Conservation (phyloP, 345 rosid species). For the Syzygium aromaticum region DNA sequence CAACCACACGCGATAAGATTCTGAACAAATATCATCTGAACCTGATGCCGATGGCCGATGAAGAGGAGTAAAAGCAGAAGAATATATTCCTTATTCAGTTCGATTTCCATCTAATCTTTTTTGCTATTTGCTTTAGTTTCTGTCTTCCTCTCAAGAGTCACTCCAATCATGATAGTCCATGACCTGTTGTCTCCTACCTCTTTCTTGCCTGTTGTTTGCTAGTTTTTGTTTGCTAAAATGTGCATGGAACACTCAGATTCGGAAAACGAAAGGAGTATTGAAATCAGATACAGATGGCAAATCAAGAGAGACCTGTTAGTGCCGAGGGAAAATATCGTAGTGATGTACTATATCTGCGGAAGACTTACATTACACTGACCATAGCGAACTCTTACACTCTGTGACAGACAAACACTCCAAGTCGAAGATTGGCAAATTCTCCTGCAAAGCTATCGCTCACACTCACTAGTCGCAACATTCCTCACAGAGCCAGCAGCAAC, state of each 20-base stretch:
- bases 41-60: background rate
- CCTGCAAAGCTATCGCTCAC: background rate
- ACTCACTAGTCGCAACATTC: background rate
- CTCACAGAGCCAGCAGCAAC: constrained; percentile 5
- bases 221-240: background rate
- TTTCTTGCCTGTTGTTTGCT: background rate
- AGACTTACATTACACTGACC: background rate
- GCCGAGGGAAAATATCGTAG: background rate
- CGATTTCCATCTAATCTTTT: background rate
- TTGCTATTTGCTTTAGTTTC: background rate
- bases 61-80: background rate
- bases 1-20: background rate
- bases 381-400: background rate
- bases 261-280: background rate
- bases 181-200: background rate
- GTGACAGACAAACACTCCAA: background rate
- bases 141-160: background rate
- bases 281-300: background rate
- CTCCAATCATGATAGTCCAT: background rate
- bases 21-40: background rate
- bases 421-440: background rate
- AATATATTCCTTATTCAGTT: background rate
- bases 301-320: background rate
- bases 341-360: background rate
- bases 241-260: background rate